Base-by-base conservation (phyloP, 176 grass and related monocot genomes). In the Oryza rufipogon region DNA sequence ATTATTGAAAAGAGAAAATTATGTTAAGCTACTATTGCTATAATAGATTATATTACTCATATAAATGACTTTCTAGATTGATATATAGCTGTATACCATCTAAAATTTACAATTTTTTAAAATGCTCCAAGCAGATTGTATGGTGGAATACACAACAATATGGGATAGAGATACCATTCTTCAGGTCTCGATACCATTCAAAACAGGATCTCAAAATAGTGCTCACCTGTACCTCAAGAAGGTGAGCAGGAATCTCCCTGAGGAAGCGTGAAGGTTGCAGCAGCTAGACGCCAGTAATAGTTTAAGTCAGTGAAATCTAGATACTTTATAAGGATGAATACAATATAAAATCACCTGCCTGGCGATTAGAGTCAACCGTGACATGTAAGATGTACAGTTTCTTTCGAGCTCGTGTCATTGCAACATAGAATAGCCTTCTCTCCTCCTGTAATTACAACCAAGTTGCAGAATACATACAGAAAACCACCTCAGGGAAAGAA, bases 191-290 rank as follows among this genome's bases (percentile, higher is more conserved):
- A 74, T 58, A 2, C 68, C 52, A 23, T 36, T 66, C 1, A 32
- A 71, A 73, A 72, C 38, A 54, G 39, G 70, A 64, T 80, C 25
- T 42, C 30, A 84, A 36, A 74, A 64, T 84, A 86, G 33, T 80
- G 33, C 75, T 73, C 47, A 97, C 95, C 91, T 98, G 91, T 73
- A 88, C 85, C 78, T 95, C 92, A 36, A 95, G 84, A 86, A 98
- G 92, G 75, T 91, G 92, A 66, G n/a, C 54, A 46, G 95, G 90
- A 66, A 98, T 92, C 86, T 98, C 95, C 33, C 92, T 90, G 70
- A 98, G 88, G 84, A 98, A 98, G 73, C 95, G 92, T 84, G 95
- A 95, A 72, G 92, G 95, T 73, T 90, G 91, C 78, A 98, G 74
- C 47, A 98, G 89, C 95, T 98, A 83, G 61, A 90, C 77, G 65